These are phyloP conservation scores for Dictyostelium purpureum DNA, from an alignment of 78 protist species.

Conservation along the genomic window DNA sequence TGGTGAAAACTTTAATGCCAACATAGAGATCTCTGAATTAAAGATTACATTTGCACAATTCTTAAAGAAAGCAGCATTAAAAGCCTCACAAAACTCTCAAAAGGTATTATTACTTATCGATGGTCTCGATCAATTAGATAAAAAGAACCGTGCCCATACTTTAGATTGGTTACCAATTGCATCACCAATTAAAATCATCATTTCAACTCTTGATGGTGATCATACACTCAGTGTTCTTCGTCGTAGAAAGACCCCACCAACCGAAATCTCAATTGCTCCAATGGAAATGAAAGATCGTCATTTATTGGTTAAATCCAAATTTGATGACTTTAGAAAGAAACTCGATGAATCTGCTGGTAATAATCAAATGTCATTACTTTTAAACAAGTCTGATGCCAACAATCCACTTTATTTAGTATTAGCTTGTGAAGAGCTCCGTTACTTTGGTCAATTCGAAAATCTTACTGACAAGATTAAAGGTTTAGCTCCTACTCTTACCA, in stretches of 20 bases:
- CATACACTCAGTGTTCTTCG: constrained; percentile 8
- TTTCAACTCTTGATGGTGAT: constrained; percentile 54
- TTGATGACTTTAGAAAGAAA: constrained; percentile 78
- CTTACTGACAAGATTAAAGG: constrained; percentile 56
- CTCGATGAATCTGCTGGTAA: constrained; percentile 77
- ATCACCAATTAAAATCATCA: constrained; percentile 21
- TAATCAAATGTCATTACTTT: constrained; percentile 67
- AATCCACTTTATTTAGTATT: constrained; percentile 75
- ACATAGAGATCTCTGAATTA: constrained; percentile 29
- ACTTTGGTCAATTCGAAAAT: constrained; percentile 76
- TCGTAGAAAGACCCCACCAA: constrained; percentile 20
- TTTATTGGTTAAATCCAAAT: constrained; percentile 13
- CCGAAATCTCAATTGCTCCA: constrained; percentile 19
- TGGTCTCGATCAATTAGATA: constrained; percentile 78
- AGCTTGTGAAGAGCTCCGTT: constrained; percentile 78
- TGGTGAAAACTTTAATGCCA: not conserved
- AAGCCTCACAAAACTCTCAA: not conserved
- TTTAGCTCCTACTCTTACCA: constrained; percentile 49
- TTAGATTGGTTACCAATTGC: constrained; percentile 79
- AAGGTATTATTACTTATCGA: constrained; percentile 74
- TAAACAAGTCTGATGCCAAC: constrained; percentile 69
- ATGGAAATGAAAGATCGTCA: constrained; percentile 58
- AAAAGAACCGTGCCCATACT: constrained; percentile 55
- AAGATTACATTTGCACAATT: constrained; percentile 2
- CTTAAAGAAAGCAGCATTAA: constrained; percentile 15